These are phyloP conservation scores for Tephrocybe sp. DNA, from an alignment of 768 basidiomycete genomes.

Conservation along the genomic window DNA sequence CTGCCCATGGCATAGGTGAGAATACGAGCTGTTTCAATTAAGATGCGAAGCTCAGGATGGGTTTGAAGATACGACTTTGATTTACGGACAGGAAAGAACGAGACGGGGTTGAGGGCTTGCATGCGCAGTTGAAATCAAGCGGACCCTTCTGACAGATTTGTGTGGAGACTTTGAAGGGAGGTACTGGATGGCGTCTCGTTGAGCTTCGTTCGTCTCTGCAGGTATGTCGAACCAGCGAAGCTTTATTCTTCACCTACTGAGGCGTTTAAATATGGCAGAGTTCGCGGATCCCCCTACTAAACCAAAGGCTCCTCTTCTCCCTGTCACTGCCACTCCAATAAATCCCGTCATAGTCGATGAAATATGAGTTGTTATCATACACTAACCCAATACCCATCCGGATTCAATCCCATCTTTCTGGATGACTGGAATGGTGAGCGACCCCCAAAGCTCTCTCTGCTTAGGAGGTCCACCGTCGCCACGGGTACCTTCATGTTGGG, in stretches of 20 bases:
- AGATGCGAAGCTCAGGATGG: neutral
- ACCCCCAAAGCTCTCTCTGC: neutral
- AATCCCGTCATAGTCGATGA: slow-evolving; percentile 28
- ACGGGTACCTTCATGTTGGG: neutral
- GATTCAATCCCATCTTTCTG: too few species aligned
- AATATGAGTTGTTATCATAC: too few species aligned
- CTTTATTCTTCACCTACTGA: too few species aligned
- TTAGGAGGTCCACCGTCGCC: neutral
- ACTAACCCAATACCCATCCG: too few species aligned
- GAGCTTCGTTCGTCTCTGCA: slow-evolving; percentile 71
- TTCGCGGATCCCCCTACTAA: slow-evolving; percentile 67
- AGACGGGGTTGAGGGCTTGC: slow-evolving; percentile 67
- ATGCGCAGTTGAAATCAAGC: slow-evolving; percentile 51
- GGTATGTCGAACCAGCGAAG: slow-evolving; percentile 37
- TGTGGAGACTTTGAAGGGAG: slow-evolving; percentile 55
- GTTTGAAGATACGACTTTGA: slow-evolving; percentile 67
- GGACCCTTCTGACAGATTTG: slow-evolving; percentile 43
- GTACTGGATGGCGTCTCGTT: slow-evolving; percentile 59
- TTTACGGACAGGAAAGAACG: slow-evolving; percentile 65
- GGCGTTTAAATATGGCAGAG: slow-evolving; percentile 38
- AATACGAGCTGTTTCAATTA: neutral
- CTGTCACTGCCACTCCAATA: slow-evolving; percentile 10
- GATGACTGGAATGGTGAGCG: neutral
- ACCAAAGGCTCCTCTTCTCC: slow-evolving; percentile 17
- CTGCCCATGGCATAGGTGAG: slow-evolving; percentile 74